Percentiles rank a stretch among this genome's conserved stretches.
phyloP scores from a whole-genome alignment of 2,329 filamentous ascomycete species.

The Fusarium caatingaense region DNA sequence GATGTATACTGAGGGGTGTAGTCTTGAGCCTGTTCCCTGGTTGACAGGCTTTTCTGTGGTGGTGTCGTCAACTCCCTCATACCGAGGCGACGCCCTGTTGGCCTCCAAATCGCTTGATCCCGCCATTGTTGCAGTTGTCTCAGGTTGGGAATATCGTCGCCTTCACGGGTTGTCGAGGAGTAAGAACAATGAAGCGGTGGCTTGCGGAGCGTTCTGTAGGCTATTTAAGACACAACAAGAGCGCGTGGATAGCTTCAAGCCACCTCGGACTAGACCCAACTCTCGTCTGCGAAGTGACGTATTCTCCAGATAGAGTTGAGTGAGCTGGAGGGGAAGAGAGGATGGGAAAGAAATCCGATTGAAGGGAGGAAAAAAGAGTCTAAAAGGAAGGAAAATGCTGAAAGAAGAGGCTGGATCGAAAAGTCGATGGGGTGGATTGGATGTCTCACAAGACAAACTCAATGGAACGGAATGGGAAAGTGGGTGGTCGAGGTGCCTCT shows the following conservation, averaged over 20 bases:
- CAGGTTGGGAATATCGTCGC: neutral
- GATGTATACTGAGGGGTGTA: constrained; percentile 53
- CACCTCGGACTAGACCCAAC: constrained; percentile 21
- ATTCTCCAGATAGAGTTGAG: neutral
- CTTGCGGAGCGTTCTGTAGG: constrained; percentile 5
- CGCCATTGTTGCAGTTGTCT: constrained; percentile 24
- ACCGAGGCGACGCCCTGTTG: constrained; percentile 8
- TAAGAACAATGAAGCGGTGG: constrained; percentile 2
- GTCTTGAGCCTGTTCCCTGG: constrained; percentile 14
- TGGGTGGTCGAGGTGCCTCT: constrained; percentile 13
- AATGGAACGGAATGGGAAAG: constrained; percentile 22
- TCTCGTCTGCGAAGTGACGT: constrained; percentile 23
- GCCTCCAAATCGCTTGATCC: constrained; percentile 27
- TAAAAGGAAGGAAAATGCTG: neutral
- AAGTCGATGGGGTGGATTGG: constrained; percentile 7
- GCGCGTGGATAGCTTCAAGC: constrained; percentile 19
- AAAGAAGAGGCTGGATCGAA: constrained; percentile 18
- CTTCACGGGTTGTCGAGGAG: constrained; percentile 1
- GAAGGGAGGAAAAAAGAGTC: neutral
- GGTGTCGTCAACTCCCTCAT: neutral
- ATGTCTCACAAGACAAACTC: constrained; percentile 20
- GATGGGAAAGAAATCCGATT: neutral
- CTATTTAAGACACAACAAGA: constrained; percentile 10
- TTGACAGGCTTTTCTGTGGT: constrained; percentile 46
- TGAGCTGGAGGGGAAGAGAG: neutral